Evolutionary conservation across 306 rosid genomes (phyloP).

Genomic region (Pterocarpus santalinus): DNA sequence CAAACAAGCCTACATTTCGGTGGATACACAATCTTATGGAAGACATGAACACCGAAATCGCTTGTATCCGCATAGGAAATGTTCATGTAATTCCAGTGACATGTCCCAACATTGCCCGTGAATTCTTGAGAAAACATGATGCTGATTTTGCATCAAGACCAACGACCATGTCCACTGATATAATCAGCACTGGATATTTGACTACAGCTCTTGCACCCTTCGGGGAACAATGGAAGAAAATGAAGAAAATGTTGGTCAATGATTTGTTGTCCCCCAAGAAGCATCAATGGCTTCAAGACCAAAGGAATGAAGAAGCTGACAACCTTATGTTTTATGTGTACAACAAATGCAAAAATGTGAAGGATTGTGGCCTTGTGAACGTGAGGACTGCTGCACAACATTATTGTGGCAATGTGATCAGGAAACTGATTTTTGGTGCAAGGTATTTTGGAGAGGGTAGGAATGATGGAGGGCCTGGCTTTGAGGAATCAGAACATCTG

Average conservation of each 20-base stretch:
- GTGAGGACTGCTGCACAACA: neutral
- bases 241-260: neutral
- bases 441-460: neutral
- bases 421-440: neutral
- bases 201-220: neutral
- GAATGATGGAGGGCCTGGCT: neutral
- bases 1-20: neutral
- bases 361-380: neutral
- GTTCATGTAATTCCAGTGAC: neutral
- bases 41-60: neutral
- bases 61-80: neutral
- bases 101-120: neutral
- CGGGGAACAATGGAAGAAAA: neutral
- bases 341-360: neutral
- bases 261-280: neutral
- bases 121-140: neutral
- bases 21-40: neutral
- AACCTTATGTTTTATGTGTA: neutral
- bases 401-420: neutral
- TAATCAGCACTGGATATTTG: neutral
- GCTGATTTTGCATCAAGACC: neutral
- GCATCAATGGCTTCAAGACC: neutral
- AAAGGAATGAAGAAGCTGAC: neutral
- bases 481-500: too few relatives aligned
- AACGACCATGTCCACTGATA: neutral